Evolutionary conservation across 495 filamentous ascomycete species (phyloP).

Genomic region (Podospora australis): DNA sequence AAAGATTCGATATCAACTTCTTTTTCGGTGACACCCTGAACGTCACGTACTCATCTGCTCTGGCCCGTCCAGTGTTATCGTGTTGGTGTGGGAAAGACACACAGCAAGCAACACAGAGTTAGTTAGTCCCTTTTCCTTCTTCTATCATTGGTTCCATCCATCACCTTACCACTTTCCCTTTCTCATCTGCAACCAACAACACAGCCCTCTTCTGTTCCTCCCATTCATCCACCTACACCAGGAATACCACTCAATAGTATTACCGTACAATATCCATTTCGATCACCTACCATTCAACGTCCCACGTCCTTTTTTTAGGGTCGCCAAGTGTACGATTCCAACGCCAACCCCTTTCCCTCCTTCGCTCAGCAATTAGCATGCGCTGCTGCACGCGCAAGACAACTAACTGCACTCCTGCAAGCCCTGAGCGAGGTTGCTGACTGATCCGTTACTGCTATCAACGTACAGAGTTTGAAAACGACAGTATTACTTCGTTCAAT

Average conservation of each 20-base stretch:
- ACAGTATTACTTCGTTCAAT: conserved; percentile 17
- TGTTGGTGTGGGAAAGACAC: conserved; percentile 20
- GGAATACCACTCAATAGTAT: no score
- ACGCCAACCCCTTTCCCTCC: neutral
- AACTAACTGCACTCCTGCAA: neutral
- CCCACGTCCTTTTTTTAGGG: neutral
- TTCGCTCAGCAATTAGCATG: neutral
- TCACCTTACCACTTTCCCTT: neutral
- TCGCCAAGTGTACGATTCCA: neutral
- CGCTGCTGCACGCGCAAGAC: neutral
- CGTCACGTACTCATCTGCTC: conserved; percentile 21
- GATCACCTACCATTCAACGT: no score
- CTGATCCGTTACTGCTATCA: conserved; percentile 9
- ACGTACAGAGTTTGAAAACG: conserved; percentile 16
- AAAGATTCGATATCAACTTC: conserved; percentile 8
- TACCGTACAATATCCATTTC: no score
- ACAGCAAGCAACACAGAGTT: conserved; percentile 9
- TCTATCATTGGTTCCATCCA: neutral
- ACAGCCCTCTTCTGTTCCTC: no score
- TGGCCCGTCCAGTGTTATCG: conserved; percentile 18
- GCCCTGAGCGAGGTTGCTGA: conserved; percentile 11
- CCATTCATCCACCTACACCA: no score
- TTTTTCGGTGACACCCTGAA: conserved; percentile 23
- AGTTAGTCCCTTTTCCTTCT: conserved; percentile 14
- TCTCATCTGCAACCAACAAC: no score